phyloP scores from a whole-genome alignment of 129 eudicot species.

The Arctium minus region DNA sequence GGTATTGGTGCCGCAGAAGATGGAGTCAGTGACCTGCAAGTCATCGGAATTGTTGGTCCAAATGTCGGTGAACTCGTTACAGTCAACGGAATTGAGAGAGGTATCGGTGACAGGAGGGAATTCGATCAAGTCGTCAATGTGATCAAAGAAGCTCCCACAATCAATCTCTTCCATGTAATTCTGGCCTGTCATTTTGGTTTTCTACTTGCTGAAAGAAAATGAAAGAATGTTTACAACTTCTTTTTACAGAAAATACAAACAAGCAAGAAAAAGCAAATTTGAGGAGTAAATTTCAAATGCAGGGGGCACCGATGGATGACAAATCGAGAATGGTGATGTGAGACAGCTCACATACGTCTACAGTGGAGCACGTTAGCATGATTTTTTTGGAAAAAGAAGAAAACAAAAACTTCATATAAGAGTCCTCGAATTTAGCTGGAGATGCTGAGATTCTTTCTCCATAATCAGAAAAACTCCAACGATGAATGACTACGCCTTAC shows the following conservation, averaged over 20 bases:
- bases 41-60: constrained; percentile 46
- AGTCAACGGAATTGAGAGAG: constrained; percentile 27
- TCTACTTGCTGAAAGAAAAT: constrained; percentile 13
- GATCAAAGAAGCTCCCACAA: constrained; percentile 73
- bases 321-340: background rate
- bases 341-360: background rate
- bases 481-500: background rate
- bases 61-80: constrained; percentile 50
- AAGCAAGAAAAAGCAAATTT: constrained; percentile 9
- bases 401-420: background rate
- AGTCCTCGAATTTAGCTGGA: constrained; percentile 16
- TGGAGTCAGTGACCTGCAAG: constrained; percentile 45
- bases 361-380: constrained; percentile 18
- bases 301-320: constrained; percentile 10
- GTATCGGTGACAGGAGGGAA: constrained; percentile 61
- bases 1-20: constrained; percentile 35
- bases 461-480: constrained; percentile 18
- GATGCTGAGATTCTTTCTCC: constrained; percentile 9
- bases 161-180: constrained; percentile 68
- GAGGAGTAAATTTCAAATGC: background rate
- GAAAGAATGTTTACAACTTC: background rate
- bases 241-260: background rate
- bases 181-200: constrained; percentile 39
- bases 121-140: constrained; percentile 74
- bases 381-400: constrained; percentile 12